These are phyloP conservation scores for Toxoplasma gondii DNA, from an alignment of 169 alveolate genomes.

Conservation along the genomic window DNA sequence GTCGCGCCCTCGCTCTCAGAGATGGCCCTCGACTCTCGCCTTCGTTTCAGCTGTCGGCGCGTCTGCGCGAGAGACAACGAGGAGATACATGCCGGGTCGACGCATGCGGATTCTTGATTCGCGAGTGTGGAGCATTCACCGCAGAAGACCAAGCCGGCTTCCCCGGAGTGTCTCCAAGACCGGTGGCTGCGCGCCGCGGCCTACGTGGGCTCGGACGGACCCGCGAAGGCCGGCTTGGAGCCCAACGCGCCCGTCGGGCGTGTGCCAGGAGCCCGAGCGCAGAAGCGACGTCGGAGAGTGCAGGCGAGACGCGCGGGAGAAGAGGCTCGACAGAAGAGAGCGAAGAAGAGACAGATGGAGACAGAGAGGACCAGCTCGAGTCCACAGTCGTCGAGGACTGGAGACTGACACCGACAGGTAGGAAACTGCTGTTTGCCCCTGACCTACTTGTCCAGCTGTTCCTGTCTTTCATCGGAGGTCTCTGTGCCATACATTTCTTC, in stretches of 20 bases:
- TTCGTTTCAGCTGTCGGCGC: not conserved
- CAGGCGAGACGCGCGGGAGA: not conserved
- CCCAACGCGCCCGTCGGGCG: too few relatives aligned
- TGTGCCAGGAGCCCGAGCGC: not conserved
- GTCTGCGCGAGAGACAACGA: not conserved
- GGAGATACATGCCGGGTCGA: not conserved
- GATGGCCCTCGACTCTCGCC: not conserved
- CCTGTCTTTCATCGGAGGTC: too few relatives aligned
- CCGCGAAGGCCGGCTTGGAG: not conserved
- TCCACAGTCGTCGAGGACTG: slow-evolving; percentile 8
- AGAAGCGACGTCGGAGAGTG: not conserved
- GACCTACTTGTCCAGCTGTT: too few relatives aligned
- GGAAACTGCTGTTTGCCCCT: not conserved
- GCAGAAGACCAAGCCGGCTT: not conserved
- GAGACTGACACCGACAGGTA: not conserved
- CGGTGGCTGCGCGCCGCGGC: too few relatives aligned
- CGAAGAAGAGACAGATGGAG: not conserved
- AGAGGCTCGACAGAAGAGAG: not conserved
- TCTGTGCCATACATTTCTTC: too few relatives aligned
- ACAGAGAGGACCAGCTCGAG: not conserved
- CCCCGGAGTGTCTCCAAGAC: not conserved
- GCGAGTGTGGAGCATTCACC: not conserved
- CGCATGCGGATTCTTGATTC: not conserved
- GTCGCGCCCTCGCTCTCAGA: not conserved
- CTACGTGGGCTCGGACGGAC: not conserved